phyloP scores from a whole-genome alignment of 768 basidiomycete species.

The Mycena capillaripes region DNA sequence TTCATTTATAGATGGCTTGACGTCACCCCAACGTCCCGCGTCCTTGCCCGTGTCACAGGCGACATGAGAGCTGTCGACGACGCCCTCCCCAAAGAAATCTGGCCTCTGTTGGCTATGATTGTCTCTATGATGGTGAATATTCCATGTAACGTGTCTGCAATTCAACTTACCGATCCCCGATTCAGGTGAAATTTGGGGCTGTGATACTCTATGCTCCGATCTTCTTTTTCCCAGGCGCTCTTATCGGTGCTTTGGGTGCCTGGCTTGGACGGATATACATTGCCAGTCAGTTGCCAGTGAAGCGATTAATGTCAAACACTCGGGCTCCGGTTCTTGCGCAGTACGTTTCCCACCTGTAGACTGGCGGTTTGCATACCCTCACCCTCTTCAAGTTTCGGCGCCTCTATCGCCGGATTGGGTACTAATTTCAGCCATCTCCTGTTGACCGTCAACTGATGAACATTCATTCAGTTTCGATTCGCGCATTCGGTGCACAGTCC shows the following conservation, averaged over 20 bases:
- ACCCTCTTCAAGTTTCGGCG: constrained; percentile 48
- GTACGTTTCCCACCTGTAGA: constrained; percentile 49
- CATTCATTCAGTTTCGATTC: constrained; percentile 47
- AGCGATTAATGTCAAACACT: constrained; percentile 41
- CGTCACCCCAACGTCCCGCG: constrained; percentile 45
- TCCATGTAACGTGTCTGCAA: constrained; percentile 30
- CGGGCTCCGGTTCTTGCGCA: constrained; percentile 43
- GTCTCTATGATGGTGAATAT: constrained; percentile 46
- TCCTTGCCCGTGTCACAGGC: constrained; percentile 62
- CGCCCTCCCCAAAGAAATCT: constrained; percentile 49
- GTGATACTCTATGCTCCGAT: constrained; percentile 45
- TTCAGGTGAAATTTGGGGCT: constrained; percentile 45
- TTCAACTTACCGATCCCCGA: neutral
- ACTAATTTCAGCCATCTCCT: too few species aligned
- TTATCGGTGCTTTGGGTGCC: constrained; percentile 37
- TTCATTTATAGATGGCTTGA: constrained; percentile 43
- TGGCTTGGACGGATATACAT: constrained; percentile 44
- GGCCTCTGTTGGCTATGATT: constrained; percentile 42
- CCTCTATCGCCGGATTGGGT: constrained; percentile 60
- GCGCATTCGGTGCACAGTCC: constrained; percentile 63
- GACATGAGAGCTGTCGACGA: constrained; percentile 52
- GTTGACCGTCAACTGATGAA: neutral
- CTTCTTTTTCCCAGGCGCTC: constrained; percentile 48
- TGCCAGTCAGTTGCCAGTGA: constrained; percentile 42
- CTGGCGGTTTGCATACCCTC: constrained; percentile 31